Evolutionary conservation across 73 alveolate genomes (phyloP), one percentile per base, ranked within the genome.

Genomic region (Tetrahymena malaccensis): DNA sequence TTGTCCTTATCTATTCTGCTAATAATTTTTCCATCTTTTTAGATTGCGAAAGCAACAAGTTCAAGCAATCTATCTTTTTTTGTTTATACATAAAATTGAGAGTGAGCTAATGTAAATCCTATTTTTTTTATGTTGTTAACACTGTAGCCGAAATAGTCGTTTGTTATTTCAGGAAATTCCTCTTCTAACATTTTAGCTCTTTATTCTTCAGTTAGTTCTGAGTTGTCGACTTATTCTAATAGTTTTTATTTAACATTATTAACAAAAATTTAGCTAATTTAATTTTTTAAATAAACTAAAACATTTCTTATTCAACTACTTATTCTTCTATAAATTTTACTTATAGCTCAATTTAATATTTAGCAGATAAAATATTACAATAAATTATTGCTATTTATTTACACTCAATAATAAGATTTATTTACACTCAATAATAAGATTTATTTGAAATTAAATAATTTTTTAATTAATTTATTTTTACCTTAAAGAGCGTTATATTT

Each of bases 81-180:
- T 6, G 95, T 89, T 89, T 43, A 40, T 12, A 70, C 89, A 57
- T 94, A 94, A 93, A 94, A 94, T 55, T 96, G 94, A 55, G 95
- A 96, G 93, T 94, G 96, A 8, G 98, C 98, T 55, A 96, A 84
- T 9, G 97, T 33, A 89, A 96, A 96, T 10, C 95, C 97, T 17
- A 96, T 94, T 38, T 97, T 83, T 34, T 38, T 96, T 35, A 96
- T 37, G 43, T 96, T 94, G 44, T 94, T 96, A 40, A 96, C 95
- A 17, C 94, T 55, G 38, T 43, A 31, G 15, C 97, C 96, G 35
- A 85, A 55, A 33, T 94, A 94, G 16, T 93, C 94, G 22, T 94
- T 94, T 35, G 89, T 33, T 37, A 94, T 85, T 44, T 96, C 98
- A 43, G 98, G 97, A 56, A 89, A 93, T 21, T 94, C 98, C 37